Evolutionary conservation across 2,329 filamentous ascomycete genomes (phyloP).

Genomic region (Aspergillus sp.): DNA sequence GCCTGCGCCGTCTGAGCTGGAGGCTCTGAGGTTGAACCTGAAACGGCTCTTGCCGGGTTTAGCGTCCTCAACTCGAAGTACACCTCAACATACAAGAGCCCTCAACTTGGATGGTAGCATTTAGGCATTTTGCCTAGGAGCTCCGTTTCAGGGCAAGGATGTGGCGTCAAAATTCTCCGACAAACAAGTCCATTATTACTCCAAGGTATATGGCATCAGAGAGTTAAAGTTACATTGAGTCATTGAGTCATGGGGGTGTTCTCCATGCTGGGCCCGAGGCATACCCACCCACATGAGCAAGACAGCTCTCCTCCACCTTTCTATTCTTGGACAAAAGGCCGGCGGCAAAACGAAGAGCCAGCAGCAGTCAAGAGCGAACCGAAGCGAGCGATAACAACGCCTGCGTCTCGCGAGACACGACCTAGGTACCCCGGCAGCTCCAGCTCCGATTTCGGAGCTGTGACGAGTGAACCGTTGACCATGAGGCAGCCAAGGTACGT

Average conservation of each 20-base stretch:
- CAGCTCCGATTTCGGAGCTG: conserved; percentile 9
- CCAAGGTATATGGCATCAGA: not conserved
- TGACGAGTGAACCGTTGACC: not conserved
- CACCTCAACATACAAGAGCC: not conserved
- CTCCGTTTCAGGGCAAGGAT: not conserved
- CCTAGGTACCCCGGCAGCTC: not conserved
- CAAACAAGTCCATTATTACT: not conserved
- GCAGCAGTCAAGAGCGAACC: not conserved
- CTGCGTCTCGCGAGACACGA: not conserved
- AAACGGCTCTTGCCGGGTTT: not conserved
- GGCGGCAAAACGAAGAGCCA: not conserved
- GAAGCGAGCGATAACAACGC: not conserved
- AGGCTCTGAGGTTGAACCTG: not conserved
- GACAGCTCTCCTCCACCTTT: not conserved
- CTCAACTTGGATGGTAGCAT: not conserved
- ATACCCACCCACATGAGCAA: not conserved
- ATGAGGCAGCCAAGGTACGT: not conserved
- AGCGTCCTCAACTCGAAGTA: not conserved
- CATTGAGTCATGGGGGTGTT: not conserved
- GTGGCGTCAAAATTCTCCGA: conserved; percentile 1
- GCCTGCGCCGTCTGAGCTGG: not conserved
- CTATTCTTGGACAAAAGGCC: not conserved
- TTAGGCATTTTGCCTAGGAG: too few relatives aligned
- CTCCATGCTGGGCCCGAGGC: not conserved
- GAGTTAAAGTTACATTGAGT: conserved; percentile 8